Conservation (phyloP, 2,329 filamentous ascomycete genomes). For the Gyromitra esculenta region DNA sequence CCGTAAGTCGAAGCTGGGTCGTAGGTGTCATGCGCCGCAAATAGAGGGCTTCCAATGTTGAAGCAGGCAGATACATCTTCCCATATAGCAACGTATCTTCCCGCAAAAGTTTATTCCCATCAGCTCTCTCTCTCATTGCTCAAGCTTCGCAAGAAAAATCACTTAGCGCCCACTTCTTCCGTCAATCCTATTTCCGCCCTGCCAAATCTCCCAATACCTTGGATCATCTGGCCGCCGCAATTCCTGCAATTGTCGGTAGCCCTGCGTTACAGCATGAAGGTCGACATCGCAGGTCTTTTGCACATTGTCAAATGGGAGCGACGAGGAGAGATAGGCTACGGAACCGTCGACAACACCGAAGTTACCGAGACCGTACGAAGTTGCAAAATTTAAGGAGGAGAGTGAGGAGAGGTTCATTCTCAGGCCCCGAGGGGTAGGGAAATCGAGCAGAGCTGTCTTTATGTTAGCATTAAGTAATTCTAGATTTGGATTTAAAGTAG, state of each 20-base stretch:
- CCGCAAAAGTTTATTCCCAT: background rate
- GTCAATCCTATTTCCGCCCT: conserved; percentile 64
- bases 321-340: conserved; percentile 96
- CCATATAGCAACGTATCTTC: conserved; percentile 75
- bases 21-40: conserved; percentile 79
- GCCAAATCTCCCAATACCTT: conserved; percentile 68
- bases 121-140: conserved; percentile 3
- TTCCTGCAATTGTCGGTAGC: conserved; percentile 81
- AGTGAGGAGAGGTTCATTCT: conserved; percentile 89
- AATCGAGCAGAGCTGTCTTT: conserved; percentile 77
- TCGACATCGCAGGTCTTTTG: conserved; percentile 77
- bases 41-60: conserved; percentile 85
- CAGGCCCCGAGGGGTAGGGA: conserved; percentile 83
- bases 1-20: conserved; percentile 80
- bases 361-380: conserved; percentile 89
- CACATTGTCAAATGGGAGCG: conserved; percentile 75
- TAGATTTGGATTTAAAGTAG: conserved; percentile 18
- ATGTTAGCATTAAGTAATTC: conserved; percentile 54
- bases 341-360: conserved; percentile 93
- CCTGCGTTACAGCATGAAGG: conserved; percentile 75
- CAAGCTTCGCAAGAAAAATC: conserved; percentile 23
- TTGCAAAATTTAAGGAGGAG: conserved; percentile 90
- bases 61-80: conserved; percentile 82
- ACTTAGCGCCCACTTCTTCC: conserved; percentile 61
- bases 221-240: conserved; percentile 66